Evolutionary conservation across 805 yeast species (phyloP).

Genomic region (Ogataea trehalophila): DNA sequence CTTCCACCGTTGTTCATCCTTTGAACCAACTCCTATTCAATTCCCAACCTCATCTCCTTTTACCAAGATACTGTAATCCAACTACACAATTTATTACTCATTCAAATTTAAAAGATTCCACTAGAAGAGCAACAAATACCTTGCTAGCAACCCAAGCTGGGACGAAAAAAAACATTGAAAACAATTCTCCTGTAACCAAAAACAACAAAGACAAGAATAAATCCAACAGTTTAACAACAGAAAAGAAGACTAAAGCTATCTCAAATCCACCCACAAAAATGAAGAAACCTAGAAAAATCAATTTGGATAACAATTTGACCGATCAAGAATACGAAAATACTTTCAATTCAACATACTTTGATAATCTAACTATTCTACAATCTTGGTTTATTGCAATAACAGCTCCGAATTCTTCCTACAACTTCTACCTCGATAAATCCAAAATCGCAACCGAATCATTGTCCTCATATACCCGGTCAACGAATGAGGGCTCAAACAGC

Average conservation of each 20-base stretch:
- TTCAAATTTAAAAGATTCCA: too few relatives aligned
- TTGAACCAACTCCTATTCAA: constrained; percentile 2
- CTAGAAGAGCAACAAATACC: too few relatives aligned
- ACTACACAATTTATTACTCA: too few relatives aligned
- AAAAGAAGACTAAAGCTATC: too few relatives aligned
- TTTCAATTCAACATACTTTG: constrained; percentile 14
- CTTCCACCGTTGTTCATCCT: constrained; percentile 5
- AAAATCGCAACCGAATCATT: constrained; percentile 10
- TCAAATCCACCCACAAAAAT: neutral
- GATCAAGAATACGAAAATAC: neutral
- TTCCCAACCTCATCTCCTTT: neutral
- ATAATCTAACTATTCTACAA: constrained; percentile 17
- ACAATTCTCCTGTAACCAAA: too few relatives aligned
- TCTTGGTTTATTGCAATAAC: constrained; percentile 16
- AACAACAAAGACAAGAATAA: too few relatives aligned
- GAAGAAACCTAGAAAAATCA: constrained; percentile 1
- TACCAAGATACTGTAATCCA: too few relatives aligned
- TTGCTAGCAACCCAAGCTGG: too few relatives aligned
- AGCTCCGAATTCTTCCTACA: neutral
- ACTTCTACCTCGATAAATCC: constrained; percentile 10
- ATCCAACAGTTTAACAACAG: too few relatives aligned
- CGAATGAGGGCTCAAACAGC: neutral
- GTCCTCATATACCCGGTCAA: constrained; percentile 10
- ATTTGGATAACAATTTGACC: neutral
- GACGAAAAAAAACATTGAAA: too few relatives aligned